A percentile compares a stretch with the other conserved stretches of the same genome.
These are phyloP conservation scores for Starmerella etchellsii DNA, from an alignment of 805 yeast species.

Conservation along the genomic window DNA sequence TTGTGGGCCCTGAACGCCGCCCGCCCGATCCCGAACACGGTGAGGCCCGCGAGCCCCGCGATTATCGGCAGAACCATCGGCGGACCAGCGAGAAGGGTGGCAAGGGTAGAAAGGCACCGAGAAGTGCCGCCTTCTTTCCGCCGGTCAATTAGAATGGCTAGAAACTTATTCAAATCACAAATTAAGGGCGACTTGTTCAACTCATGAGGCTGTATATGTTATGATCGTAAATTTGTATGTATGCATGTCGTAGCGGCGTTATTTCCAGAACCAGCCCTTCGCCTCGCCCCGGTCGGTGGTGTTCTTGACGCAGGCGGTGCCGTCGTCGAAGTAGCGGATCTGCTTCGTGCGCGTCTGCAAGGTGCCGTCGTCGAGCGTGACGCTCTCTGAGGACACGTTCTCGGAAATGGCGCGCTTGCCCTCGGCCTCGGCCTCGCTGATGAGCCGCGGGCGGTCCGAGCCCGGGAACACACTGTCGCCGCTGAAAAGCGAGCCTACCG, in stretches of 20 bases:
- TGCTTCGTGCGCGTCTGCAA: slow-evolving; percentile 23
- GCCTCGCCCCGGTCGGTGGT: slow-evolving; percentile 4
- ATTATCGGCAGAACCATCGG: slow-evolving; percentile 23
- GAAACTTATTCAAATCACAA: no score
- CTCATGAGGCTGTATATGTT: no score
- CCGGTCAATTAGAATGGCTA: no score
- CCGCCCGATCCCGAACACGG: slow-evolving; percentile 23
- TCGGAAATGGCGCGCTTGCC: slow-evolving; percentile 25
- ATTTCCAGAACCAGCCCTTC: slow-evolving; percentile 27
- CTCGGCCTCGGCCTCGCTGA: slow-evolving; percentile 21
- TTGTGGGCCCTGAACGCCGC: slow-evolving; percentile 26
- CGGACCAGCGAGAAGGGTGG: not conserved
- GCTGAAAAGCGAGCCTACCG: not conserved
- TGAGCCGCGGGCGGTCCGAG: slow-evolving; percentile 12
- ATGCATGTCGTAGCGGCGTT: no score
- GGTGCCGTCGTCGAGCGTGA: slow-evolving; percentile 23
- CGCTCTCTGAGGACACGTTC: slow-evolving; percentile 20
- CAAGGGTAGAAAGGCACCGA: no score
- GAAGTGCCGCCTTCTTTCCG: no score
- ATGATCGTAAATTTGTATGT: no score
- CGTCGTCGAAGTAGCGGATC: slow-evolving; percentile 27
- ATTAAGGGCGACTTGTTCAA: no score
- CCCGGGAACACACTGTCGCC: slow-evolving; percentile 10
- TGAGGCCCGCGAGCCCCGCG: slow-evolving; percentile 23
- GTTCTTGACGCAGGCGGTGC: slow-evolving; percentile 18